A percentile compares a stretch with the other conserved stretches of the same genome.
Conservation (phyloP, 441 rosid species). For the Pelargonium fulgidum region DNA sequence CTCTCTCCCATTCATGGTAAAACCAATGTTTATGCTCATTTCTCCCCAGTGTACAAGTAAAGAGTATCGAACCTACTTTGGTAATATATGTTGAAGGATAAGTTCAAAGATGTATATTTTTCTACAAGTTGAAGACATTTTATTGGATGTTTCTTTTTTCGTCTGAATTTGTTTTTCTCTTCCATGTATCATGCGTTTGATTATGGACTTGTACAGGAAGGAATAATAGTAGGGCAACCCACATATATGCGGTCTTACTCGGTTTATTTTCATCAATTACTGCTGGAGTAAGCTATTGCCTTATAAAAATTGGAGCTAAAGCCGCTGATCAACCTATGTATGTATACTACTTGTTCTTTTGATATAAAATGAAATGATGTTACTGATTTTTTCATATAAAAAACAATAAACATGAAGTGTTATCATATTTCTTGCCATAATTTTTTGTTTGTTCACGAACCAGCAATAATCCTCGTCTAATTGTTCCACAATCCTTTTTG, state of each 20-base stretch:
- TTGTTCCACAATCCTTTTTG: background rate
- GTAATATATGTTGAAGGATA: background rate
- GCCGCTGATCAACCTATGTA: conserved; percentile 85
- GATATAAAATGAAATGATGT: background rate
- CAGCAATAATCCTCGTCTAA: background rate
- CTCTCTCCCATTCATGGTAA: background rate
- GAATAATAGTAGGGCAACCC: conserved; percentile 27
- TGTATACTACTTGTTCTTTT: conserved; percentile 25
- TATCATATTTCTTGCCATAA: background rate
- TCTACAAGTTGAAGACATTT: background rate
- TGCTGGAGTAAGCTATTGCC: conserved; percentile 76
- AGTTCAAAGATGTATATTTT: background rate
- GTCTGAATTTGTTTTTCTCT: background rate
- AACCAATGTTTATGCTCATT: background rate
- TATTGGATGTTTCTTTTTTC: background rate
- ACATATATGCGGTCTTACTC: conserved; percentile 42
- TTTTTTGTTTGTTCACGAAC: too few species aligned
- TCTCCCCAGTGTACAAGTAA: background rate
- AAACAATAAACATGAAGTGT: background rate
- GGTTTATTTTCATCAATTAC: conserved; percentile 68
- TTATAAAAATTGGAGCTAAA: conserved; percentile 69
- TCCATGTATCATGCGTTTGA: background rate
- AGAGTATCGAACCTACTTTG: background rate
- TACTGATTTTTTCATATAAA: too few species aligned
- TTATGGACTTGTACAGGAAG: conserved; percentile 4